phyloP scores from a whole-genome alignment of 1,284 basidiomycete species.

The Cronartium quercuum region DNA sequence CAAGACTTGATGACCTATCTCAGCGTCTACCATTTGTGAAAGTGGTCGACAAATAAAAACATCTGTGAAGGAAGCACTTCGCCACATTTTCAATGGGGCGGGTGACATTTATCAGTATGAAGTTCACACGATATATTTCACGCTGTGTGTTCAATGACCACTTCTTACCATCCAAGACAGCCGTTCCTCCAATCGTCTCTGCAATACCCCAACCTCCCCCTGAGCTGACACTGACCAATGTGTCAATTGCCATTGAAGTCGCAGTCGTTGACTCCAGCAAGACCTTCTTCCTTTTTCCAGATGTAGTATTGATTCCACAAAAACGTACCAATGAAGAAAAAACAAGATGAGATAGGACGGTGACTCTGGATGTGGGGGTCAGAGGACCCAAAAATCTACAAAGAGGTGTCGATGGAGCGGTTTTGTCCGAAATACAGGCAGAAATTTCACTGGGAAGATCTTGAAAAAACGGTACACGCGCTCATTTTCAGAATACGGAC shows the following conservation, averaged over 20 bases:
- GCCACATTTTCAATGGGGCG: no score
- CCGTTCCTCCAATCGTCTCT: slow-evolving; percentile 6
- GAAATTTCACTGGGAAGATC: slow-evolving; percentile 13
- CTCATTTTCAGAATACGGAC: background rate
- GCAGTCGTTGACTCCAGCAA: slow-evolving; percentile 8
- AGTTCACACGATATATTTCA: no score
- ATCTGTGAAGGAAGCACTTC: no score
- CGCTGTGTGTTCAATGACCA: no score
- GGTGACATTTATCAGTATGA: no score
- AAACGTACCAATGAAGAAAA: background rate
- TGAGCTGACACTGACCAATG: slow-evolving; percentile 6
- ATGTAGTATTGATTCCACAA: background rate
- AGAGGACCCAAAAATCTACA: slow-evolving; percentile 2
- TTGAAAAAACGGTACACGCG: background rate
- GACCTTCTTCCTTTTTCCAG: background rate
- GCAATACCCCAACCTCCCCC: slow-evolving; percentile 24
- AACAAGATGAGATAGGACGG: background rate
- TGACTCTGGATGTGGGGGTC: slow-evolving; percentile 11
- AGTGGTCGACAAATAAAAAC: slow-evolving; percentile 30
- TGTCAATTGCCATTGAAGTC: slow-evolving; percentile 26
- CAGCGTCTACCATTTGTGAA: slow-evolving; percentile 21
- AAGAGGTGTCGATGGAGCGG: slow-evolving; percentile 1
- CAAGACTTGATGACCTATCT: slow-evolving; percentile 3
- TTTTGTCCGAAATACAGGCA: background rate
- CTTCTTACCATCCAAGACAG: slow-evolving; percentile 14